Evolutionary conservation across 2,329 filamentous ascomycete species (phyloP).

Genomic region (Grosmannia serpens): DNA sequence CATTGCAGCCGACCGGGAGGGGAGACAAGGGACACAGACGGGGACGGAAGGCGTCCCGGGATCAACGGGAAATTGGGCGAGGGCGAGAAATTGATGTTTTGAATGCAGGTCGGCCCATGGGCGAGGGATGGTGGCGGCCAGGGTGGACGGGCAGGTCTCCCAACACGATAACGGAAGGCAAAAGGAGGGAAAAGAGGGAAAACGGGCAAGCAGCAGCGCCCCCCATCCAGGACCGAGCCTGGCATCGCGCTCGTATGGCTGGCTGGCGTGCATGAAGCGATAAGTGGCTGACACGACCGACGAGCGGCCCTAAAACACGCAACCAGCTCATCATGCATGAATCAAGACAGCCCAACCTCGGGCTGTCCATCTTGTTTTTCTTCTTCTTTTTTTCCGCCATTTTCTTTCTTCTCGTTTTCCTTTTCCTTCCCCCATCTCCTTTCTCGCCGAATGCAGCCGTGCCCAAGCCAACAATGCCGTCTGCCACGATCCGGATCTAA

Average conservation of each 20-base stretch:
- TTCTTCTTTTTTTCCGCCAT: not conserved
- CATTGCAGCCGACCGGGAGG: not conserved
- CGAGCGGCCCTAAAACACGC: not conserved
- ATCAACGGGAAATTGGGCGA: not conserved
- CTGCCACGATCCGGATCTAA: too few species aligned
- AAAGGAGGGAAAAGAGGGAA: not conserved
- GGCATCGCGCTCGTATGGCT: not conserved
- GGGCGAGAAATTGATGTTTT: not conserved
- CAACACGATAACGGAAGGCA: not conserved
- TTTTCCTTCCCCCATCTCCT: not conserved
- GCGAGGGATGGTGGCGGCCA: not conserved
- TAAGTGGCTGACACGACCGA: not conserved
- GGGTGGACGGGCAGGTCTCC: too few species aligned
- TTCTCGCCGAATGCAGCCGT: not conserved
- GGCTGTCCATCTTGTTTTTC: not conserved
- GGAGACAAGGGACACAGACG: not conserved
- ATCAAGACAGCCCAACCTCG: not conserved
- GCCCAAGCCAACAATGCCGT: too few species aligned
- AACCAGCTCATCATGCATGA: slow-evolving; percentile 11
- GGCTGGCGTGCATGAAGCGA: not conserved
- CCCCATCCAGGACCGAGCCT: not conserved
- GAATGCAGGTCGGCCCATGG: not conserved
- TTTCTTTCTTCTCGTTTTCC: not conserved
- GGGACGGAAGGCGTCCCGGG: too few species aligned
- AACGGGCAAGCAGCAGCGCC: not conserved